Evolutionary conservation across 2,329 filamentous ascomycete species (phyloP).

Genomic region (Neopestalotiopsis sp.): DNA sequence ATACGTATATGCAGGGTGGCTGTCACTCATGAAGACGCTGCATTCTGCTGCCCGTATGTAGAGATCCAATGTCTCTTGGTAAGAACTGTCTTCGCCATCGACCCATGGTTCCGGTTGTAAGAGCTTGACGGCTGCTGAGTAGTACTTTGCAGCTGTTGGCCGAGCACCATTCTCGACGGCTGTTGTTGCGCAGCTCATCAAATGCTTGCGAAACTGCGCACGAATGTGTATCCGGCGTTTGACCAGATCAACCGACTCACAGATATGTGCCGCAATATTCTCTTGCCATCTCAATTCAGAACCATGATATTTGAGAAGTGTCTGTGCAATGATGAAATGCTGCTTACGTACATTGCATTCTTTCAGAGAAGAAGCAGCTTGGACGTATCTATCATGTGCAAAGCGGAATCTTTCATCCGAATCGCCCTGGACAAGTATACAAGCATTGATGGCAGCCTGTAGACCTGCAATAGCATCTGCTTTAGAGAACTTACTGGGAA

Average conservation of each 20-base stretch:
- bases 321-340: constrained; percentile 89
- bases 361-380: constrained; percentile 72
- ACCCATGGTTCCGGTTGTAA: constrained; percentile 83
- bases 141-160: constrained; percentile 83
- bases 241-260: constrained; percentile 77
- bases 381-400: constrained; percentile 84
- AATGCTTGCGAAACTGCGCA: constrained; percentile 72
- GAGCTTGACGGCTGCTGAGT: constrained; percentile 76
- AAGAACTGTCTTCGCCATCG: constrained; percentile 74
- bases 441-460: constrained; percentile 81
- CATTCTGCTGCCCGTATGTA: constrained; percentile 83
- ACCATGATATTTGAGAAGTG: constrained; percentile 74
- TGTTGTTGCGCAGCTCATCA: constrained; percentile 79
- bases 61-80: constrained; percentile 83
- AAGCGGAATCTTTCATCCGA: constrained; percentile 89
- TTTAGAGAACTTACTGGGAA: constrained; percentile 61
- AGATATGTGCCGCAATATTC: constrained; percentile 81
- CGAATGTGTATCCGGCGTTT: constrained; percentile 66
- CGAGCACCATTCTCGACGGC: constrained; percentile 84
- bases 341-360: constrained; percentile 77
- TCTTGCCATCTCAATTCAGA: constrained; percentile 70
- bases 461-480: constrained; percentile 77
- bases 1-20: constrained; percentile 70
- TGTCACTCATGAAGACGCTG: constrained; percentile 78
- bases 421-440: constrained; percentile 81